These are phyloP conservation scores for Leccinum olivaceopallidum DNA, from an alignment of 768 basidiomycete genomes.

Conservation along the genomic window DNA sequence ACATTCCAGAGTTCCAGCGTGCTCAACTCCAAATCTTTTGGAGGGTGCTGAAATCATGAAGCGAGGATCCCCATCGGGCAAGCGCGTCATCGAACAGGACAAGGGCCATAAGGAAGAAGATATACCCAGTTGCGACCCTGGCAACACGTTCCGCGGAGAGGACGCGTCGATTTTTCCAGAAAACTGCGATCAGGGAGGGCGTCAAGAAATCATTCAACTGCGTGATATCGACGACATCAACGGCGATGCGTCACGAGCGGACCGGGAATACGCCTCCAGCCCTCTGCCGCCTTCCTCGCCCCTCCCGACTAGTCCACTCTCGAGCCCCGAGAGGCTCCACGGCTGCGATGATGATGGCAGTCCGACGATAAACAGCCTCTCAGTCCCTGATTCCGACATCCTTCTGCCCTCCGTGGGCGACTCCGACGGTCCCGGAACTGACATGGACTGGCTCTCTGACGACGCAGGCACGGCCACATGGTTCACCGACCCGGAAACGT, in stretches of 20 bases:
- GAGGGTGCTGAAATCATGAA: not conserved
- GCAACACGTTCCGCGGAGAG: conserved; percentile 42
- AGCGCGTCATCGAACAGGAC: conserved; percentile 16
- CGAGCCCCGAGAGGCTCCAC: conserved; percentile 20
- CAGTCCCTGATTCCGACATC: conserved; percentile 17
- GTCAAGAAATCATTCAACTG: conserved; percentile 1
- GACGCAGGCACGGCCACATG: conserved; percentile 13
- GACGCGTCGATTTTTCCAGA: conserved; percentile 38
- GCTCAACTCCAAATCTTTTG: not conserved
- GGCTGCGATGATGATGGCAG: not conserved
- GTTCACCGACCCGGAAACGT: conserved; percentile 30
- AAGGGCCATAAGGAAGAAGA: conserved; percentile 28
- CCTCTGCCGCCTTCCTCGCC: conserved; percentile 66
- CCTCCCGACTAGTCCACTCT: conserved; percentile 52
- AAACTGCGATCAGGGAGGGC: conserved; percentile 16
- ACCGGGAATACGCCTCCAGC: conserved; percentile 36
- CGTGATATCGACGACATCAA: conserved; percentile 21
- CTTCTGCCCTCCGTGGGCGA: conserved; percentile 11
- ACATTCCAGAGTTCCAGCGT: not conserved
- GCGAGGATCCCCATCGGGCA: not conserved
- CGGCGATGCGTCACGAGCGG: conserved; percentile 25
- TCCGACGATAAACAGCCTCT: conserved; percentile 21
- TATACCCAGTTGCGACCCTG: conserved; percentile 34
- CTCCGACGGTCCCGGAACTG: not conserved
- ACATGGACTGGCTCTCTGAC: conserved; percentile 18